Conservation (phyloP, 225 moss, liverwort and hornwort genomes). For the Lunularia cruciata region DNA sequence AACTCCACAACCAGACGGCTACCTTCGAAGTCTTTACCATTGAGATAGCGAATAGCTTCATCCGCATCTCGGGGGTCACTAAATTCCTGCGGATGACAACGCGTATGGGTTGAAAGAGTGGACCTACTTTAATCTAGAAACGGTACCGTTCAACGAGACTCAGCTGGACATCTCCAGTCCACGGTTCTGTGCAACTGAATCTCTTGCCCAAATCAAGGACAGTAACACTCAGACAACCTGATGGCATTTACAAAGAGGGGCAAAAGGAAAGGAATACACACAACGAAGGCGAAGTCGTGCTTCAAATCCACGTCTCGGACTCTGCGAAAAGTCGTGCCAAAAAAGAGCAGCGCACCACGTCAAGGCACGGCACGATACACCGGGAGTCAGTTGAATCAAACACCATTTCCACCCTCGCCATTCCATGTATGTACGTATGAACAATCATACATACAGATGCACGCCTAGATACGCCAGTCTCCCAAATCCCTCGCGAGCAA, state of each 20-base stretch:
- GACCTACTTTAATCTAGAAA: constrained; percentile 11
- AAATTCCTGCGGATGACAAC: constrained; percentile 58
- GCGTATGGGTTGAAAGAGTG: constrained; percentile 19
- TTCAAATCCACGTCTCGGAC: constrained; percentile 99
- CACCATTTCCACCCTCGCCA: constrained; percentile 89
- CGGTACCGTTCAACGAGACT: not conserved
- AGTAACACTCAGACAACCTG: not conserved
- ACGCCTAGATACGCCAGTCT: constrained; percentile 99
- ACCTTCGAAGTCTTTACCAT: constrained; percentile 95
- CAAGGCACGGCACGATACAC: constrained; percentile 85
- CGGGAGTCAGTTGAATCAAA: constrained; percentile 91
- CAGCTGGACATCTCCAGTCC: not conserved
- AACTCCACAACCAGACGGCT: constrained; percentile 86
- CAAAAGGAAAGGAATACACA: constrained; percentile 49
- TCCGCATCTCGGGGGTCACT: constrained; percentile 88
- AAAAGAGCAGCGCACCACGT: constrained; percentile 97
- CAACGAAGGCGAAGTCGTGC: constrained; percentile 99
- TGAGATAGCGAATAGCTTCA: constrained; percentile 85
- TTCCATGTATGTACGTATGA: constrained; percentile 93
- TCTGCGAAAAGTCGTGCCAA: constrained; percentile 91
- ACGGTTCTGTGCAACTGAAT: not conserved
- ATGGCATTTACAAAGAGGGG: no score
- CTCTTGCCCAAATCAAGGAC: not conserved
- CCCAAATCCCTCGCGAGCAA: constrained; percentile 98
- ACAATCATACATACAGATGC: constrained; percentile 98